These are phyloP conservation scores for Linderniella brevidens DNA, from an alignment of 257 asterid species.

Conservation along the genomic window DNA sequence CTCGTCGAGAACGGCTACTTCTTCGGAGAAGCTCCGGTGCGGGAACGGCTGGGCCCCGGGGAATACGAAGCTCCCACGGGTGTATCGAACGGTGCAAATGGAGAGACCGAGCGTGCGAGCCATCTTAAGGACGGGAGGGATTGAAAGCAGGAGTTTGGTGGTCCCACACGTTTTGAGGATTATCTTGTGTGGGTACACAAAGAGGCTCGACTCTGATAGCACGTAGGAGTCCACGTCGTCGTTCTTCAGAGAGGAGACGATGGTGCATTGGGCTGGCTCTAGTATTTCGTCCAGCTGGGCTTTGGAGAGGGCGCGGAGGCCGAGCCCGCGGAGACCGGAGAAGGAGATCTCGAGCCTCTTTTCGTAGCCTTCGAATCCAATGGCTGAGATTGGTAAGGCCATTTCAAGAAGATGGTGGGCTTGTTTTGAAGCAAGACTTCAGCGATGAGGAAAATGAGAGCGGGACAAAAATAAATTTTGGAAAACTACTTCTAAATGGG, in stretches of 20 bases:
- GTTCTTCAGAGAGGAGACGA: slow-evolving; percentile 16
- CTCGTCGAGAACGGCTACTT: slow-evolving; percentile 18
- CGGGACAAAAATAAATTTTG: not conserved
- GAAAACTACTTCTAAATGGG: slow-evolving; percentile 13
- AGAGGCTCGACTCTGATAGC: slow-evolving; percentile 50
- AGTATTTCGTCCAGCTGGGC: slow-evolving; percentile 21
- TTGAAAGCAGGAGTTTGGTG: slow-evolving; percentile 32
- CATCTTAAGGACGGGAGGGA: slow-evolving; percentile 25
- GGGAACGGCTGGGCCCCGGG: slow-evolving; percentile 24
- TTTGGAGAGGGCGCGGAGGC: slow-evolving; percentile 22
- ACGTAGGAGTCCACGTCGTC: slow-evolving; percentile 30
- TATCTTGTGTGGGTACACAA: slow-evolving; percentile 35
- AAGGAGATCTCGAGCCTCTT: slow-evolving; percentile 36
- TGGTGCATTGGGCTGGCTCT: slow-evolving; percentile 23
- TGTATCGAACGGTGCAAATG: slow-evolving; percentile 29
- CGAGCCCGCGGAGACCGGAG: slow-evolving; percentile 10
- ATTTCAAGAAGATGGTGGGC: slow-evolving; percentile 4
- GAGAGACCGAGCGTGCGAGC: slow-evolving; percentile 17
- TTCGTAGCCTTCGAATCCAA: slow-evolving; percentile 33
- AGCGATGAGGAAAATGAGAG: slow-evolving; percentile 8
- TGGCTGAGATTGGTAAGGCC: slow-evolving; percentile 17
- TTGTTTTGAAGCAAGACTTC: slow-evolving; percentile 4
- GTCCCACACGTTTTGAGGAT: slow-evolving; percentile 44
- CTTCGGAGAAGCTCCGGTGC: slow-evolving; percentile 22
- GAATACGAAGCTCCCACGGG: slow-evolving; percentile 26